A percentile compares a stretch with the other conserved stretches of the same genome.
phyloP scores from a whole-genome alignment of 352 stramenopile genomes.

The Aphanomyces cochlioides region DNA sequence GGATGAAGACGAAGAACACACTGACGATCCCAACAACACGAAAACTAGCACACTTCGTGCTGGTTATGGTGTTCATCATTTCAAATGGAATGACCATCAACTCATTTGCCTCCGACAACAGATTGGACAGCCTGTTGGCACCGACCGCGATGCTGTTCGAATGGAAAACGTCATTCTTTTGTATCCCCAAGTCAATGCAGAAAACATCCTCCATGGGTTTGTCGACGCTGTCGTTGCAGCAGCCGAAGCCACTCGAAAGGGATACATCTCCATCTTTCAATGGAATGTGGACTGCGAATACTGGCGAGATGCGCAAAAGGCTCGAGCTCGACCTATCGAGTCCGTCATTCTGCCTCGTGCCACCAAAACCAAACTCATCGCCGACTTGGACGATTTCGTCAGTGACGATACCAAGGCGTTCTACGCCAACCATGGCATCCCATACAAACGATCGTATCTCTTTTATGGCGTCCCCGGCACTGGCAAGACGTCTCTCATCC shows the following conservation, averaged over 20 bases:
- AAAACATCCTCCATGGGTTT: background rate
- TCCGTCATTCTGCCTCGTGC: slow-evolving; percentile 10
- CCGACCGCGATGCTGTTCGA: background rate
- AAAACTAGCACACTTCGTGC: slow-evolving; percentile 1
- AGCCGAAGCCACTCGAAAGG: background rate
- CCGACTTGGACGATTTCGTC: slow-evolving; percentile 19
- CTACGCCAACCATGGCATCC: slow-evolving; percentile 13
- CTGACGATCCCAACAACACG: background rate
- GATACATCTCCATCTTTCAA: background rate
- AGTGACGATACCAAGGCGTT: slow-evolving; percentile 8
- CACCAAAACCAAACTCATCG: background rate
- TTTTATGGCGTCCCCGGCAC: slow-evolving; percentile 27
- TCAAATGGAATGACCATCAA: background rate
- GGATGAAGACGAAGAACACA: background rate
- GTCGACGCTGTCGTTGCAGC: background rate
- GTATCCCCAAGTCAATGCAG: too few species aligned
- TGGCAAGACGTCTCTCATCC: slow-evolving; percentile 29
- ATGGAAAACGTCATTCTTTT: background rate
- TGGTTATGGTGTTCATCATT: background rate
- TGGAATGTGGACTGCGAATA: slow-evolving; percentile 2
- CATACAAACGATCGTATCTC: slow-evolving; percentile 14
- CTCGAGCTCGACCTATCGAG: slow-evolving; percentile 5
- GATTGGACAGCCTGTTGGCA: background rate
- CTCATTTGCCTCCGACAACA: background rate
- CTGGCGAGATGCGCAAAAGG: background rate